phyloP scores from a whole-genome alignment of 2,329 filamentous ascomycete species.

The Metarhizium brunneum region DNA sequence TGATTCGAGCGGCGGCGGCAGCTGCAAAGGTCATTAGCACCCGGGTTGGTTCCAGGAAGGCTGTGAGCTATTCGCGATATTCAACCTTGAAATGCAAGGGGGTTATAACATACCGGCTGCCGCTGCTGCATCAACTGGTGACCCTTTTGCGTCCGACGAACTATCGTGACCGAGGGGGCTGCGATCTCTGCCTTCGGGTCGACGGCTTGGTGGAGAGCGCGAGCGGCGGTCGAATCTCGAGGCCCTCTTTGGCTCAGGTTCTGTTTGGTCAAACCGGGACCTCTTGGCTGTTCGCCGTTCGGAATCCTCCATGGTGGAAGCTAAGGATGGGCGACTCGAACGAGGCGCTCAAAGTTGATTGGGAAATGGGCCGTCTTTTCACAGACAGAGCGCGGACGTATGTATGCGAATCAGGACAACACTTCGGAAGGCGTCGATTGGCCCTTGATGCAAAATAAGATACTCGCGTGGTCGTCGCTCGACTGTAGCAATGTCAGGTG shows the following conservation, averaged over 20 bases:
- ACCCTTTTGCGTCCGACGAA: slow-evolving; percentile 36
- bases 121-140: slow-evolving; percentile 58
- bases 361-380: background rate
- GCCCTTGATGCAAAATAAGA: background rate
- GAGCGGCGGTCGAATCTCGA: slow-evolving; percentile 91
- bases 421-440: background rate
- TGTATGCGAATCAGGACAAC: background rate
- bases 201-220: slow-evolving; percentile 63
- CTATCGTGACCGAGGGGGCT: slow-evolving; percentile 56
- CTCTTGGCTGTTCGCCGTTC: slow-evolving; percentile 68
- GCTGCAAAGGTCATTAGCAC: slow-evolving; percentile 37
- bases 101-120: slow-evolving; percentile 56
- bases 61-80: too few species aligned
- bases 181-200: slow-evolving; percentile 67
- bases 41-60: background rate
- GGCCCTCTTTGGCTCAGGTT: slow-evolving; percentile 64
- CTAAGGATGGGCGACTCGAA: background rate
- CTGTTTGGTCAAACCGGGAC: slow-evolving; percentile 89
- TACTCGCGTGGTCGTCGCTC: background rate
- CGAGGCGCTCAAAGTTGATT: background rate
- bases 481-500: background rate
- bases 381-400: background rate
- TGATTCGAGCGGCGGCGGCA: slow-evolving; percentile 82
- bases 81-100: background rate
- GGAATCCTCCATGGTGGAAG: slow-evolving; percentile 56